Percentiles rank a stretch among this genome's conserved stretches.
phyloP scores from a whole-genome alignment of 2,329 filamentous ascomycete species.

The Fusarium oxysporum region DNA sequence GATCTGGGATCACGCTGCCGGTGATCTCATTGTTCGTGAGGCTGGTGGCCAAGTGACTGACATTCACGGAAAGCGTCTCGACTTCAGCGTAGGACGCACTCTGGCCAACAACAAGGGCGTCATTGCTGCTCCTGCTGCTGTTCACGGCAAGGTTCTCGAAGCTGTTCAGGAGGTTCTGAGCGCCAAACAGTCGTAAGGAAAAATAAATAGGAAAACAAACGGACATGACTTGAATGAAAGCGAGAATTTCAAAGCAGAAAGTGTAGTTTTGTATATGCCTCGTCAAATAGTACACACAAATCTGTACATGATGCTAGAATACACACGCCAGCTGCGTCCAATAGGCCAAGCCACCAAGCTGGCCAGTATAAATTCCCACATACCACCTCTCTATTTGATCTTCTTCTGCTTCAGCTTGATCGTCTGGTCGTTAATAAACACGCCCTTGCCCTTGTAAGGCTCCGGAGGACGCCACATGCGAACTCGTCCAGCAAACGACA shows the following conservation, averaged over 20 bases:
- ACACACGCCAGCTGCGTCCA: constrained; percentile 46
- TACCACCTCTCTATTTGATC: constrained; percentile 74
- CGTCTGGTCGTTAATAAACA: constrained; percentile 97
- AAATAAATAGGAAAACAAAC: neutral
- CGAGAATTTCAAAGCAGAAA: constrained; percentile 29
- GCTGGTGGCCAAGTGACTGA: constrained; percentile 94
- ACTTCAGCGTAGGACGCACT: constrained; percentile 89
- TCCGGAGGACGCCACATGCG: constrained; percentile 90
- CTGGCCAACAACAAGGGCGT: constrained; percentile 93
- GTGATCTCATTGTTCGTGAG: constrained; percentile 93
- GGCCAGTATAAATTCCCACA: constrained; percentile 6
- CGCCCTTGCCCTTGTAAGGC: constrained; percentile 99
- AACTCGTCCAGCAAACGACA: constrained; percentile 91
- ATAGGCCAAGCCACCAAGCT: constrained; percentile 22
- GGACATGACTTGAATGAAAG: constrained; percentile 12
- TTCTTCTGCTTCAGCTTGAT: constrained; percentile 99
- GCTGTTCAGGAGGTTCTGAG: constrained; percentile 84
- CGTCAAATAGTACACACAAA: constrained; percentile 49
- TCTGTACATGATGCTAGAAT: constrained; percentile 47
- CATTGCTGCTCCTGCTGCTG: constrained; percentile 82
- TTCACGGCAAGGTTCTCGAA: constrained; percentile 81
- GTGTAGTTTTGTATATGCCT: constrained; percentile 46
- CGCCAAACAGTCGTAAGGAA: constrained; percentile 45
- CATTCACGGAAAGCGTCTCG: constrained; percentile 82
- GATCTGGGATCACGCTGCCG: constrained; percentile 99